These are phyloP conservation scores for Cercospora sp. DNA, from an alignment of 2,329 filamentous ascomycete genomes.

Conservation along the genomic window DNA sequence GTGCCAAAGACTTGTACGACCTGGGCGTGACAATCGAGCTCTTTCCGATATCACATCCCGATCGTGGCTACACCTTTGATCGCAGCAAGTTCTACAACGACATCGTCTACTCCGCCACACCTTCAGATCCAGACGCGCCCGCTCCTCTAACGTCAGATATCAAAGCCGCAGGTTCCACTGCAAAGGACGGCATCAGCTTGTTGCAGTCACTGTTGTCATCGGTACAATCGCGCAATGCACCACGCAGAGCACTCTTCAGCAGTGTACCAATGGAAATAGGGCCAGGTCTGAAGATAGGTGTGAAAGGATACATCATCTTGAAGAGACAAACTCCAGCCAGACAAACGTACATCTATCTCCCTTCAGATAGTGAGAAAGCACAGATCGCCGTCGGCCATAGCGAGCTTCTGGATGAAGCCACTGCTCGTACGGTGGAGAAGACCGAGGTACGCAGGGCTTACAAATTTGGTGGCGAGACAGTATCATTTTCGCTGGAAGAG, in stretches of 20 bases:
- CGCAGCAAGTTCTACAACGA: conserved; percentile 88
- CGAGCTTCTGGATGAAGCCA: conserved; percentile 74
- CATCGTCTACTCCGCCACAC: conserved; percentile 79
- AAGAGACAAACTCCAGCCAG: conserved; percentile 79
- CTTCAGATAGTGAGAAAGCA: conserved; percentile 70
- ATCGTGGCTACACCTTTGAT: conserved; percentile 66
- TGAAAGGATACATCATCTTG: conserved; percentile 89
- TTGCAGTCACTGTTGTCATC: conserved; percentile 80
- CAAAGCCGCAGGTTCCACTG: conserved; percentile 59
- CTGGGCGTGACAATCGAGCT: conserved; percentile 88
- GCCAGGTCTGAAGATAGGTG: conserved; percentile 78
- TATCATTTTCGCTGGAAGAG: conserved; percentile 84
- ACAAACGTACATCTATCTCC: conserved; percentile 81
- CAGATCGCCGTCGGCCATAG: conserved; percentile 77
- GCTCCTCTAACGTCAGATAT: conserved; percentile 55
- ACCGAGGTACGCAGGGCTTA: conserved; percentile 85
- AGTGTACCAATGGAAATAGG: conserved; percentile 85
- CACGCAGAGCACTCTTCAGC: conserved; percentile 82
- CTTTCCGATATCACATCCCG: conserved; percentile 77
- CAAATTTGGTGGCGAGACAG: conserved; percentile 89
- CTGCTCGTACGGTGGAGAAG: conserved; percentile 73
- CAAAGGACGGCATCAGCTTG: conserved; percentile 73
- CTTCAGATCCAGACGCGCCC: conserved; percentile 68
- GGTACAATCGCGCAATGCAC: conserved; percentile 85
- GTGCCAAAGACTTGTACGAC: conserved; percentile 94